Conservation (phyloP, 1,284 basidiomycete genomes). For the Wallemia mellicola region DNA sequence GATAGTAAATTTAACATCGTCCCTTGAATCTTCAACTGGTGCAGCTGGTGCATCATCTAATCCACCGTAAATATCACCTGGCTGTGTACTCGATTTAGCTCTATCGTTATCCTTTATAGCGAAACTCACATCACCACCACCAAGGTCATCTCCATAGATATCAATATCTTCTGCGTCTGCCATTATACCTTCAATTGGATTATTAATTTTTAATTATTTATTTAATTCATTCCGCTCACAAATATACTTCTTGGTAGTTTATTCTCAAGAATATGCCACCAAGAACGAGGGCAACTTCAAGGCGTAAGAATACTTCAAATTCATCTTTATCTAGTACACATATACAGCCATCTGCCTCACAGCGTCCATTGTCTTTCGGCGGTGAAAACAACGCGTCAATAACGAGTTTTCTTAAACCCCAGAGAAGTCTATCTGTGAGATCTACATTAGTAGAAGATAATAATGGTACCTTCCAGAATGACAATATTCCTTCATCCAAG, state of each 20-base stretch:
- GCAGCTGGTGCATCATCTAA: not conserved
- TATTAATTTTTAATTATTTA: too few relatives aligned
- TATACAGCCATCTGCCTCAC: not conserved
- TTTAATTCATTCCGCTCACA: not conserved
- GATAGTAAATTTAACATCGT: not conserved
- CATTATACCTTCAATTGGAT: not conserved
- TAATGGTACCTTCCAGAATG: too few relatives aligned
- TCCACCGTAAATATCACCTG: not conserved
- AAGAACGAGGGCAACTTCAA: not conserved
- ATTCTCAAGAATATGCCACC: not conserved
- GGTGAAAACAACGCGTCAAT: not conserved
- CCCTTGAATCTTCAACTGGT: too few relatives aligned
- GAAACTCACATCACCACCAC: not conserved
- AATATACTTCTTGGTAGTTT: not conserved
- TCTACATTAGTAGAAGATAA: not conserved
- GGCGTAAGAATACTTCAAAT: not conserved
- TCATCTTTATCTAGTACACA: not conserved
- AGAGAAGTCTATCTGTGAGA: not conserved
- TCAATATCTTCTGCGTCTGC: not conserved
- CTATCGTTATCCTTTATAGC: not conserved
- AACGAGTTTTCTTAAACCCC: not conserved
- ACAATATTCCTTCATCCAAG: not conserved
- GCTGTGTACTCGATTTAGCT: not conserved
- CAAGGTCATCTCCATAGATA: not conserved
- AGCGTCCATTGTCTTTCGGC: not conserved